A percentile compares a stretch with the other conserved stretches of the same genome.
These are phyloP conservation scores for Pholiota conissans DNA, from an alignment of 768 basidiomycete species.

Conservation along the genomic window DNA sequence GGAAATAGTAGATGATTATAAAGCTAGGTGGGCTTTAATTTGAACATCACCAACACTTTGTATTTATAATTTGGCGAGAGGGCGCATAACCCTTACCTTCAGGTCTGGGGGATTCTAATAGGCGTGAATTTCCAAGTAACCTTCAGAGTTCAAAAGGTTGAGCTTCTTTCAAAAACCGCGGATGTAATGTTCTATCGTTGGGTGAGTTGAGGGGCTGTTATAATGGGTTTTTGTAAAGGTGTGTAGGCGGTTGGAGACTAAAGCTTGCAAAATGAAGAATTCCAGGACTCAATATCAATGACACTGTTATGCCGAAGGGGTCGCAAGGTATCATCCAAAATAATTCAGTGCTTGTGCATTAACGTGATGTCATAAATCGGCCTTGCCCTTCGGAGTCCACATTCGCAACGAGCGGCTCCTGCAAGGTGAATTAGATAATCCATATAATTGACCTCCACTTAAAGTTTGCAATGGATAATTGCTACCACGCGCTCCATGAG, in stretches of 20 bases:
- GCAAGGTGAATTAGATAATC: background rate
- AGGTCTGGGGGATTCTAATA: too few relatives aligned
- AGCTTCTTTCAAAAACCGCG: constrained; percentile 18
- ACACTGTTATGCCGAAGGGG: constrained; percentile 9
- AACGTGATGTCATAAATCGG: background rate
- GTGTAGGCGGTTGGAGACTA: background rate
- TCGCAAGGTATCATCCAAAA: constrained; percentile 9
- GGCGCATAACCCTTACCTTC: too few relatives aligned
- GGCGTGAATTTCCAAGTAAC: background rate
- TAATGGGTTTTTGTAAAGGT: background rate
- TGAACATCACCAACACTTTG: too few relatives aligned
- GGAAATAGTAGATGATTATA: too few relatives aligned
- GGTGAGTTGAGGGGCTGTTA: constrained; percentile 2
- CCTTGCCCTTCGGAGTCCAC: constrained; percentile 2
- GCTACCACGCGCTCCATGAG: background rate
- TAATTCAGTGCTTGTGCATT: background rate
- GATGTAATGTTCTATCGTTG: constrained; percentile 11
- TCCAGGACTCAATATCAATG: background rate
- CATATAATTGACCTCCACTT: background rate
- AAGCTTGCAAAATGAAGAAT: background rate
- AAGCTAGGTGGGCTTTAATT: too few relatives aligned
- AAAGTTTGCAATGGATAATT: background rate
- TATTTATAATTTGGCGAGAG: too few relatives aligned
- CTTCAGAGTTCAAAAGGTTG: constrained; percentile 3
- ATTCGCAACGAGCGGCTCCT: background rate